Conservation (phyloP, 768 basidiomycete genomes). For the Tremella fuciformis region DNA sequence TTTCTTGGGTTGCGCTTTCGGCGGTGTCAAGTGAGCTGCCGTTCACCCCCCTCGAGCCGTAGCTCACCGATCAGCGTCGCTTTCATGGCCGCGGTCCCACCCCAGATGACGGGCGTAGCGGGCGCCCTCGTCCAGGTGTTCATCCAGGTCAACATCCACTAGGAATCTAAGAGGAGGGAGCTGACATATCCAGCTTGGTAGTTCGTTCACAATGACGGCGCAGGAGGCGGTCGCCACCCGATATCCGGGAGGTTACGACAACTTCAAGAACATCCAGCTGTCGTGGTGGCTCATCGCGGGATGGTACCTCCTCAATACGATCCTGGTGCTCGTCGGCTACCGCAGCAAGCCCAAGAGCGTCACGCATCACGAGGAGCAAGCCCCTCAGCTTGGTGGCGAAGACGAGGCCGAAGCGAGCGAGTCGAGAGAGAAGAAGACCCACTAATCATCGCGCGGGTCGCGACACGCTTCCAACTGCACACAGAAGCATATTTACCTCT, state of each 20-base stretch:
- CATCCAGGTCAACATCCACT: slow-evolving; percentile 15
- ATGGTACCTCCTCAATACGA: slow-evolving; percentile 21
- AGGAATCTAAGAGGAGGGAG: not conserved
- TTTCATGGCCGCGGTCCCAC: slow-evolving; percentile 26
- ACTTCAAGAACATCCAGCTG: slow-evolving; percentile 26
- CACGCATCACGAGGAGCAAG: no score
- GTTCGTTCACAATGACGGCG: slow-evolving; percentile 60
- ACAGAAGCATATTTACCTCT: no score
- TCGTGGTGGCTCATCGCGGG: slow-evolving; percentile 31
- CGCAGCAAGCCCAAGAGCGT: no score
- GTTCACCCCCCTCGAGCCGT: not conserved
- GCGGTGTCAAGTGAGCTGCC: not conserved
- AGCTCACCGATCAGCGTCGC: slow-evolving; percentile 15
- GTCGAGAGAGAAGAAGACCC: no score
- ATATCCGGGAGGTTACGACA: slow-evolving; percentile 15
- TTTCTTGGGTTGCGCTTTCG: not conserved
- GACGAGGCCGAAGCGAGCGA: no score
- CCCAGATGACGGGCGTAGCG: slow-evolving; percentile 29
- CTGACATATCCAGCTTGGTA: slow-evolving; percentile 6
- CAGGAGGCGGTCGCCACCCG: slow-evolving; percentile 27
- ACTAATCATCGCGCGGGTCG: no score
- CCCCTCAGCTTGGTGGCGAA: no score
- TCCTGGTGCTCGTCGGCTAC: slow-evolving; percentile 28
- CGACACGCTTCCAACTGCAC: no score
- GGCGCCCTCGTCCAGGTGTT: slow-evolving; percentile 32